A percentile compares a stretch with the other conserved stretches of the same genome.
Evolutionary conservation across 1,284 basidiomycete genomes (phyloP).

Genomic region (Leccinum cinnamomeum): DNA sequence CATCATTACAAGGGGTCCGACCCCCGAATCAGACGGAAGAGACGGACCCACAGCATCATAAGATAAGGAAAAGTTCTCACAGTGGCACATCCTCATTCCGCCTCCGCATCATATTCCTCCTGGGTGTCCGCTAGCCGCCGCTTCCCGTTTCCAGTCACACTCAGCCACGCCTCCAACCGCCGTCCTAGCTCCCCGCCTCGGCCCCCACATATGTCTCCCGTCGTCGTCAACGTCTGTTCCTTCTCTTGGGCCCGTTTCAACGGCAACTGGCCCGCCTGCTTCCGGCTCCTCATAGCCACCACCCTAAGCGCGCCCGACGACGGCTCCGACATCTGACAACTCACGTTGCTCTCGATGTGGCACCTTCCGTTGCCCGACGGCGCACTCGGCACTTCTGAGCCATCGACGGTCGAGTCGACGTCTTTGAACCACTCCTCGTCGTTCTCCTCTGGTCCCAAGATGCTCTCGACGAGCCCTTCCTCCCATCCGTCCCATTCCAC

Average conservation of each 20-base stretch:
- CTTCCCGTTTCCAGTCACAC: conserved; percentile 21
- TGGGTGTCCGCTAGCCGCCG: conserved; percentile 5
- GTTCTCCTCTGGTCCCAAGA: conserved; percentile 65
- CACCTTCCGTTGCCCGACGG: conserved; percentile 5
- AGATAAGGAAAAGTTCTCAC: conserved; percentile 3
- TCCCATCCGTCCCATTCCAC: conserved; percentile 88
- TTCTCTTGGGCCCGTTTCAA: conserved; percentile 55
- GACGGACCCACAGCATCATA: conserved; percentile 6
- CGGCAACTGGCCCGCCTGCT: conserved; percentile 41
- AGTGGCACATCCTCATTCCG: not conserved
- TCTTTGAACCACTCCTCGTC: conserved; percentile 69
- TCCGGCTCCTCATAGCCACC: conserved; percentile 28
- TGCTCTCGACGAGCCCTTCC: conserved; percentile 71
- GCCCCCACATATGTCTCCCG: conserved; percentile 73
- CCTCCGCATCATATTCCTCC: conserved; percentile 18
- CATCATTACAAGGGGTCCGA: not conserved
- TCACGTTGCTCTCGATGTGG: conserved; percentile 2
- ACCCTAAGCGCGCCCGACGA: conserved; percentile 19
- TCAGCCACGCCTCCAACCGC: conserved; percentile 70
- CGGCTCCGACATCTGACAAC: conserved; percentile 15
- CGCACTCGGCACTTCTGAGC: conserved; percentile 19
- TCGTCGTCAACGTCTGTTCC: conserved; percentile 65
- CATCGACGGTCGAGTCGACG: conserved; percentile 35
- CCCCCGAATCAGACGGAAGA: not conserved
- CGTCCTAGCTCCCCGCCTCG: conserved; percentile 72